Conservation (phyloP, 179 eudicot species). For the Nepenthes alata region DNA sequence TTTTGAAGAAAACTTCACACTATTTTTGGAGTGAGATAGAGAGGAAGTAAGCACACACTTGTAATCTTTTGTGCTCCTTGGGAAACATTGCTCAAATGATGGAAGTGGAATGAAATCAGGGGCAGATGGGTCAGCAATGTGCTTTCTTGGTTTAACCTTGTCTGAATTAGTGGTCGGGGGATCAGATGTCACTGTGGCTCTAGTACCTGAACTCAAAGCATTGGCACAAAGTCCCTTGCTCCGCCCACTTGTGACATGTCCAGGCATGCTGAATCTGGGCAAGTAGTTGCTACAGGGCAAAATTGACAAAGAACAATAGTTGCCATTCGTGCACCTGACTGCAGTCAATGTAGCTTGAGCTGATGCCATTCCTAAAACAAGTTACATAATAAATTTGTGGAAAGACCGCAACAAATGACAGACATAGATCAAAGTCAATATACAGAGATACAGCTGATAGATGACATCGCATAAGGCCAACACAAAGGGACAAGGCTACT, state of each 20-base stretch:
- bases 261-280: conserved; percentile 40
- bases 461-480: neutral
- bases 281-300: conserved; percentile 41
- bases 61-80: conserved; percentile 81
- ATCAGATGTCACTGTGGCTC: conserved; percentile 80
- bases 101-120: conserved; percentile 97
- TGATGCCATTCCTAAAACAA: conserved; percentile 53
- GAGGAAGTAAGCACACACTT: conserved; percentile 25
- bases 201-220: conserved; percentile 24
- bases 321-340: conserved; percentile 43
- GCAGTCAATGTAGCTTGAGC: conserved; percentile 58
- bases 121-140: conserved; percentile 82
- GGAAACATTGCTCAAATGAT: conserved; percentile 86
- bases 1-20: neutral
- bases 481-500: too few relatives aligned
- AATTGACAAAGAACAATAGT: conserved; percentile 22
- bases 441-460: neutral
- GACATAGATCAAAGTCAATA: too few relatives aligned
- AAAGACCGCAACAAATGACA: too few relatives aligned
- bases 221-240: conserved; percentile 25
- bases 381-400: too few relatives aligned
- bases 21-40: neutral
- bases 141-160: conserved; percentile 47
- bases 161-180: conserved; percentile 41
- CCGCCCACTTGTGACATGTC: conserved; percentile 24